A percentile compares a stretch with the other conserved stretches of the same genome.
Evolutionary conservation across 345 rosid species (phyloP).

Genomic region (Linum usitatissimum): DNA sequence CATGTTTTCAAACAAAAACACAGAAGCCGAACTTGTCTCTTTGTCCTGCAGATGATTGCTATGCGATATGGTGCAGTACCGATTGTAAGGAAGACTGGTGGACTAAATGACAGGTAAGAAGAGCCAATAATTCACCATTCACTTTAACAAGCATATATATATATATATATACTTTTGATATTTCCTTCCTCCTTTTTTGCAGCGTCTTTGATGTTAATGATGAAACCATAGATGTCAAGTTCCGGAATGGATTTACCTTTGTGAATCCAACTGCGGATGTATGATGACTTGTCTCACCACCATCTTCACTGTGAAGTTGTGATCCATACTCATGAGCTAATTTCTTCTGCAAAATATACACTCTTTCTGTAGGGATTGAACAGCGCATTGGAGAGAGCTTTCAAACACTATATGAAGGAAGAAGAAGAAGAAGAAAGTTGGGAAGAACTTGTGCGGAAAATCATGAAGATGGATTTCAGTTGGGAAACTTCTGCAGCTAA

Average conservation of each 20-base stretch:
- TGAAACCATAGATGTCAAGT: constrained; percentile 55
- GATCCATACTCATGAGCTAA: too few relatives aligned
- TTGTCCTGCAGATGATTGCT: constrained; percentile 64
- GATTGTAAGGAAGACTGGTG: constrained; percentile 81
- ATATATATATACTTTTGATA: background rate
- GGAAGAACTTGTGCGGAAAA: constrained; percentile 59
- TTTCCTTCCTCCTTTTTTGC: constrained; percentile 6
- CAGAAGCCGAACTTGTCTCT: background rate
- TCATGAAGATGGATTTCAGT: constrained; percentile 74
- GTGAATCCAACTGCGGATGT: constrained; percentile 59
- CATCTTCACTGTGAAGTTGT: too few relatives aligned
- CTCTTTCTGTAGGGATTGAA: constrained; percentile 40
- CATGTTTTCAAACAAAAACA: background rate
- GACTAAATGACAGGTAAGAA: constrained; percentile 77
- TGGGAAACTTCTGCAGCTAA: constrained; percentile 76
- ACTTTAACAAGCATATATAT: background rate
- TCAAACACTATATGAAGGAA: constrained; percentile 40
- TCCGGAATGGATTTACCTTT: constrained; percentile 70
- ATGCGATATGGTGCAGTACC: constrained; percentile 92
- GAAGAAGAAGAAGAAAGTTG: constrained; percentile 33
- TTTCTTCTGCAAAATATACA: too few relatives aligned
- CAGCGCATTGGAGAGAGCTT: constrained; percentile 62
- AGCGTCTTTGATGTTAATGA: constrained; percentile 87
- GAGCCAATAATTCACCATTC: background rate
- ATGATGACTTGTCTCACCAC: too few relatives aligned